phyloP scores from a whole-genome alignment of 257 asterid species.

The Scutellaria galericulata region DNA sequence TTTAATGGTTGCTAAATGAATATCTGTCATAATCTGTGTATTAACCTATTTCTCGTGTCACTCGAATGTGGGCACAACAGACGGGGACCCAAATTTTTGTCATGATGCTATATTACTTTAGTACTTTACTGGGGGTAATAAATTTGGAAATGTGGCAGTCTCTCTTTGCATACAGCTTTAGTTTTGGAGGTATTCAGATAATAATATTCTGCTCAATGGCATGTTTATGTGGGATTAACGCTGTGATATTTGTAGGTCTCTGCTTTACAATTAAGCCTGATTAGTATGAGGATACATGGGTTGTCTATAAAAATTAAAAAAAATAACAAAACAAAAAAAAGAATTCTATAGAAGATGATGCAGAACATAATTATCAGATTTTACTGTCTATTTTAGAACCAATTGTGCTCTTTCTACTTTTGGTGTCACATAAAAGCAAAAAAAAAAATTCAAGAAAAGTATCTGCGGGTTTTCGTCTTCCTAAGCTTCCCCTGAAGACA shows the following conservation, averaged over 20 bases:
- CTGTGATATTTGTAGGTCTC: background rate
- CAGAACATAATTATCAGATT: background rate
- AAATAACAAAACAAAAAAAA: background rate
- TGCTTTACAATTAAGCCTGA: constrained; percentile 6
- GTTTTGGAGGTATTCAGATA: constrained; percentile 31
- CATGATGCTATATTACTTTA: constrained; percentile 33
- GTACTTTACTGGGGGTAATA: constrained; percentile 32
- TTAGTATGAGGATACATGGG: background rate
- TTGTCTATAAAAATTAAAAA: background rate
- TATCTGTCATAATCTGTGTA: constrained; percentile 12
- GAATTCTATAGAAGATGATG: background rate
- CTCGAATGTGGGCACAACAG: constrained; percentile 35
- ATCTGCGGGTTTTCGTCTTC: background rate
- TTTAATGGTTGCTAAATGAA: constrained; percentile 34
- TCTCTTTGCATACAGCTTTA: constrained; percentile 15
- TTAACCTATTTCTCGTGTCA: constrained; percentile 26
- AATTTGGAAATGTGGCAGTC: constrained; percentile 25
- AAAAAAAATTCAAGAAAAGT: no score
- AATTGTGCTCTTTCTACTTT: background rate
- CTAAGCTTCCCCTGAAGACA: background rate
- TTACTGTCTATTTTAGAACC: background rate
- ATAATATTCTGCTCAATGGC: constrained; percentile 4
- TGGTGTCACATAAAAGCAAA: background rate
- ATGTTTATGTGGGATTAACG: constrained; percentile 10
- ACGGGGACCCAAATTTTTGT: constrained; percentile 44